Percentiles rank a stretch among this genome's conserved stretches.
Evolutionary conservation across 805 yeast species (phyloP).

Genomic region (Yarrowia sp.): DNA sequence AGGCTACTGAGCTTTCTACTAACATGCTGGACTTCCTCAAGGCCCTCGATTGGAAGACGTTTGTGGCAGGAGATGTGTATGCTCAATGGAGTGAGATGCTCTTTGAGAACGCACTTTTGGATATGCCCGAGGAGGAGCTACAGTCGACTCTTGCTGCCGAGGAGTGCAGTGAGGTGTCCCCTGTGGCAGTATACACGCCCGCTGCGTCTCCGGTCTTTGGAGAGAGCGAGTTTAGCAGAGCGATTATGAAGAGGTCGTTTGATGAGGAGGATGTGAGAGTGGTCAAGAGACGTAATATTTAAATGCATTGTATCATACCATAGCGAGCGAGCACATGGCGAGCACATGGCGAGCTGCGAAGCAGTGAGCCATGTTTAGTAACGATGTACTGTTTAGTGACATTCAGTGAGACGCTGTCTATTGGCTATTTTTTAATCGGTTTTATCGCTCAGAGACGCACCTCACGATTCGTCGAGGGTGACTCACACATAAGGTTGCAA

Average conservation of each 20-base stretch:
- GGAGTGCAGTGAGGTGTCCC: not conserved
- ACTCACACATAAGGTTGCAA: too few species aligned
- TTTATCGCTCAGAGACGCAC: too few species aligned
- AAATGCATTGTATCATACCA: slow-evolving; percentile 26
- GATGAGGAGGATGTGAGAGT: slow-evolving; percentile 1
- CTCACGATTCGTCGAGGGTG: too few species aligned
- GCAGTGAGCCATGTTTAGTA: too few species aligned
- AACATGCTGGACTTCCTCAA: slow-evolving; percentile 56
- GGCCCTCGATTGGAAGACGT: slow-evolving; percentile 56
- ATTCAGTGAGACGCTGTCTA: not conserved
- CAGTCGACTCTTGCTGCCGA: not conserved
- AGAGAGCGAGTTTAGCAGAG: slow-evolving; percentile 12
- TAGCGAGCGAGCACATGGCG: not conserved
- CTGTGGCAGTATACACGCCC: slow-evolving; percentile 25
- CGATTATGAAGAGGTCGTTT: slow-evolving; percentile 14
- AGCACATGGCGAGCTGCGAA: too few species aligned
- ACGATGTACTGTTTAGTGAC: not conserved
- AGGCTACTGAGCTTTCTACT: slow-evolving; percentile 48
- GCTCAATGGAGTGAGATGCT: slow-evolving; percentile 43
- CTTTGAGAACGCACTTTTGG: slow-evolving; percentile 24
- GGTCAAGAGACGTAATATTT: slow-evolving; percentile 23
- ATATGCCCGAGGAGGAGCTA: slow-evolving; percentile 13
- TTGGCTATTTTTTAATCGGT: too few species aligned
- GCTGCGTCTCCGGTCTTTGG: slow-evolving; percentile 26
- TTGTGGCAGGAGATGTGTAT: slow-evolving; percentile 50